Percentiles rank a stretch among this genome's conserved stretches.
Conservation (phyloP, 345 rosid genomes). For the Luvunga scandens region DNA sequence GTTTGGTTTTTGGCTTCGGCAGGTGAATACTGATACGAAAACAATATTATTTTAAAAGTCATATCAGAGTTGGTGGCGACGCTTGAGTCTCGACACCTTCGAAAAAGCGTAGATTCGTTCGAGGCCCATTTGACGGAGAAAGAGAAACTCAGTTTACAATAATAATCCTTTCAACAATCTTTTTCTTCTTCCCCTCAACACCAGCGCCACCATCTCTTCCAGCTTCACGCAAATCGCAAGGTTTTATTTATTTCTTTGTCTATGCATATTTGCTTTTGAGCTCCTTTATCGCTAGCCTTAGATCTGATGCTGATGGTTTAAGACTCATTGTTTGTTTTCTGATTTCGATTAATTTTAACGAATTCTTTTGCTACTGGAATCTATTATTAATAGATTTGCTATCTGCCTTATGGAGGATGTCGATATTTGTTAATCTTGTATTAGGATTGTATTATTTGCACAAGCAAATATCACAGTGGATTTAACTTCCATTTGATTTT, state of each 20-base stretch:
- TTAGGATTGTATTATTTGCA: neutral
- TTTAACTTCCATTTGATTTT: neutral
- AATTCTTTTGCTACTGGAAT: too few relatives aligned
- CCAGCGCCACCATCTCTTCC: too few relatives aligned
- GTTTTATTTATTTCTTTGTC: neutral
- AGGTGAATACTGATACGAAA: too few relatives aligned
- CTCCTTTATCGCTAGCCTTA: neutral
- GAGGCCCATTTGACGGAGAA: constrained; percentile 17
- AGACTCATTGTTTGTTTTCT: neutral
- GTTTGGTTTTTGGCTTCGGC: too few relatives aligned
- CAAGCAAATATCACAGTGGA: neutral
- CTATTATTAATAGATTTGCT: neutral
- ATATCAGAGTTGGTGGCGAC: neutral
- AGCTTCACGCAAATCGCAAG: neutral
- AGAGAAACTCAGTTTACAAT: constrained; percentile 1
- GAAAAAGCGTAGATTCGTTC: neutral
- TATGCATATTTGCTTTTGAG: neutral
- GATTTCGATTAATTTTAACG: too few relatives aligned
- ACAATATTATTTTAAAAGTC: neutral
- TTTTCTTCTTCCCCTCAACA: neutral
- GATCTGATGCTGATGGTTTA: neutral
- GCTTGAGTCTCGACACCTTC: neutral
- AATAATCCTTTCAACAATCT: neutral
- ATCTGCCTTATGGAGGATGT: neutral
- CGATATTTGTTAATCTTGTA: too few relatives aligned